Conservation (phyloP, 1,139 yeast species). For the Diutina neorugosa region DNA sequence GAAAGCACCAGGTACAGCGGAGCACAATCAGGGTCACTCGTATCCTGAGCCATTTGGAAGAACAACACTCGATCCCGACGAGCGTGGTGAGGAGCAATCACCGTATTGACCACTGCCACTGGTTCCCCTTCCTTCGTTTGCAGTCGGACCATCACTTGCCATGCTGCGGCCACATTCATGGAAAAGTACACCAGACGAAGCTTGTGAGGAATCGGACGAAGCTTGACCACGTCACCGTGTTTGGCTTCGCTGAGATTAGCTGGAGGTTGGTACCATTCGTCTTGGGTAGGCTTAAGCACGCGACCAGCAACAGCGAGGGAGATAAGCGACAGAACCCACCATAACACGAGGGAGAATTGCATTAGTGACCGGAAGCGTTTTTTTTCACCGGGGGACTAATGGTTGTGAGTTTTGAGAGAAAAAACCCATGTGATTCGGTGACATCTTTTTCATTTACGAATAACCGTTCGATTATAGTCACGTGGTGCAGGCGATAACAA, state of each 20-base stretch:
- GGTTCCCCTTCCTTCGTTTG: slow-evolving; percentile 1
- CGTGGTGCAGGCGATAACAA: no score
- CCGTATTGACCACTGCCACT: slow-evolving; percentile 7
- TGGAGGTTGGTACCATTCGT: background rate
- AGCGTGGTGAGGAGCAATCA: slow-evolving; percentile 8
- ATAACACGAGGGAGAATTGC: background rate
- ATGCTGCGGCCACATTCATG: background rate
- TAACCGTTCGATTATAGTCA: no score
- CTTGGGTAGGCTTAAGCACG: background rate
- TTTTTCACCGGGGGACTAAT: background rate
- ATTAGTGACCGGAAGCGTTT: background rate
- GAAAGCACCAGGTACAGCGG: slow-evolving; percentile 8
- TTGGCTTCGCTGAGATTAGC: background rate
- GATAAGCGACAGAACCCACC: background rate
- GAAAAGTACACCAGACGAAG: background rate
- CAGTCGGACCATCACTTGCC: slow-evolving; percentile 1
- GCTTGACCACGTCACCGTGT: background rate
- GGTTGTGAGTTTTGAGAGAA: background rate
- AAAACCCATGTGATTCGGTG: no score
- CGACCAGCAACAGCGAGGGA: background rate
- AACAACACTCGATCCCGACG: slow-evolving; percentile 7
- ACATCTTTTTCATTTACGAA: no score
- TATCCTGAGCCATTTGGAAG: slow-evolving; percentile 8
- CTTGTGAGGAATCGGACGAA: background rate
- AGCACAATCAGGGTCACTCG: slow-evolving; percentile 7